Evolutionary conservation across 1,284 basidiomycete species (phyloP).

Genomic region (Microbotryomycetes sp.): DNA sequence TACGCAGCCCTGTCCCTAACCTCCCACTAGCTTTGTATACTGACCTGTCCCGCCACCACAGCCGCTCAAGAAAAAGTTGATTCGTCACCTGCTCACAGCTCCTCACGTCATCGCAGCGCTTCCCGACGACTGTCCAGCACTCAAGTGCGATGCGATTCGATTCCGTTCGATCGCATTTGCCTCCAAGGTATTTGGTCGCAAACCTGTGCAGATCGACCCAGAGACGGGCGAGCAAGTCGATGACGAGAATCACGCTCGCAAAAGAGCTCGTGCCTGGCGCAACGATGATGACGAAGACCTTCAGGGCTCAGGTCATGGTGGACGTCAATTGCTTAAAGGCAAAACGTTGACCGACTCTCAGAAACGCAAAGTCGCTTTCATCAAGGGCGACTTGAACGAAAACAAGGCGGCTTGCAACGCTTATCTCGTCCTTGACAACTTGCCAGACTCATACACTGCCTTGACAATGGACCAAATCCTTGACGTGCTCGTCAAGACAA

Average conservation of each 20-base stretch:
- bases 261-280: slow-evolving; percentile 58
- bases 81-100: slow-evolving; percentile 48
- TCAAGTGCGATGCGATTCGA: slow-evolving; percentile 76
- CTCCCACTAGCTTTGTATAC: background rate
- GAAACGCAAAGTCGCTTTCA: slow-evolving; percentile 91
- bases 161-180: slow-evolving; percentile 85
- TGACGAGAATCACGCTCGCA: slow-evolving; percentile 31
- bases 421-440: slow-evolving; percentile 65
- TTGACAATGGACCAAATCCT: slow-evolving; percentile 47
- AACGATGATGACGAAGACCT: slow-evolving; percentile 34
- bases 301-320: slow-evolving; percentile 42
- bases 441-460: background rate
- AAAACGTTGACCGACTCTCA: slow-evolving; percentile 60
- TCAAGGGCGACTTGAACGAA: slow-evolving; percentile 54
- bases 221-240: slow-evolving; percentile 38
- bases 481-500: slow-evolving; percentile 56
- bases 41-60: slow-evolving; percentile 4
- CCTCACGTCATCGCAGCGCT: slow-evolving; percentile 62
- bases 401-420: slow-evolving; percentile 50
- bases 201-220: slow-evolving; percentile 38
- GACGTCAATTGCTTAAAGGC: background rate
- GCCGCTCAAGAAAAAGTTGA: slow-evolving; percentile 39
- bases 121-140: slow-evolving; percentile 47
- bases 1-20: slow-evolving; percentile 40
- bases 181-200: slow-evolving; percentile 53